Percentiles rank a stretch among this genome's conserved stretches.
These are phyloP conservation scores for Brettanomyces custersianus DNA, from an alignment of 805 yeast genomes.

Conservation along the genomic window DNA sequence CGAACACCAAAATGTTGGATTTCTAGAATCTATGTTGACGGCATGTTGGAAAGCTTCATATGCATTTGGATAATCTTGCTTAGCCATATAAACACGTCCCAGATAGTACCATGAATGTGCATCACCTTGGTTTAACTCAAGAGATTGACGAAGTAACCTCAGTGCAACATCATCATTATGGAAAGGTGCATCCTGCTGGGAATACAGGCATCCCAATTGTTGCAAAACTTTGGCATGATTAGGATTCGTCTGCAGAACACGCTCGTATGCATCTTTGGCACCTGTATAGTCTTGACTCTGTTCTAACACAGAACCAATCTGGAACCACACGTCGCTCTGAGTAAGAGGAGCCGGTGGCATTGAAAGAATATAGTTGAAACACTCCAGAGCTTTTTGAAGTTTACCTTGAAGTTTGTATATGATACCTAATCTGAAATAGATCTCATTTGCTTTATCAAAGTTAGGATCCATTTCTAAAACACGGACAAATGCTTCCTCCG, in stretches of 20 bases:
- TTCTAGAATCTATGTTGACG: constrained; percentile 90
- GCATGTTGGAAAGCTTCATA: constrained; percentile 99
- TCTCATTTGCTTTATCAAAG: constrained; percentile 93
- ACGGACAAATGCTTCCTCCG: constrained; percentile 96
- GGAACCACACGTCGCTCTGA: constrained; percentile 98
- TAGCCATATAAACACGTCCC: constrained; percentile 95
- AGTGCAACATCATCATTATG: constrained; percentile 80
- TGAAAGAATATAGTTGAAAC: constrained; percentile 83
- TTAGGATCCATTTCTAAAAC: constrained; percentile 93
- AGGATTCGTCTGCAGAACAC: constrained; percentile 82
- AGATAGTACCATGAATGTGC: constrained; percentile 97
- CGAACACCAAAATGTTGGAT: constrained; percentile 97
- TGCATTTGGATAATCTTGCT: constrained; percentile 91
- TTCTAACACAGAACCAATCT: constrained; percentile 91
- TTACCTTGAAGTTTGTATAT: constrained; percentile 93
- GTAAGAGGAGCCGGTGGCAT: constrained; percentile 95
- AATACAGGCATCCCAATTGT: constrained; percentile 91
- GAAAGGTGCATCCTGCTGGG: constrained; percentile 60
- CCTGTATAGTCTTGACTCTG: constrained; percentile 86
- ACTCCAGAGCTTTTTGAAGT: constrained; percentile 79
- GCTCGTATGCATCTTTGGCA: constrained; percentile 92
- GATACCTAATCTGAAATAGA: constrained; percentile 91
- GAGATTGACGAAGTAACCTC: constrained; percentile 71
- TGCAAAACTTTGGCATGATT: constrained; percentile 94
- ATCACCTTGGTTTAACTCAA: constrained; percentile 83